Evolutionary conservation across 768 basidiomycete species (phyloP).

Genomic region (Porphyrellus cyaneotinctus): DNA sequence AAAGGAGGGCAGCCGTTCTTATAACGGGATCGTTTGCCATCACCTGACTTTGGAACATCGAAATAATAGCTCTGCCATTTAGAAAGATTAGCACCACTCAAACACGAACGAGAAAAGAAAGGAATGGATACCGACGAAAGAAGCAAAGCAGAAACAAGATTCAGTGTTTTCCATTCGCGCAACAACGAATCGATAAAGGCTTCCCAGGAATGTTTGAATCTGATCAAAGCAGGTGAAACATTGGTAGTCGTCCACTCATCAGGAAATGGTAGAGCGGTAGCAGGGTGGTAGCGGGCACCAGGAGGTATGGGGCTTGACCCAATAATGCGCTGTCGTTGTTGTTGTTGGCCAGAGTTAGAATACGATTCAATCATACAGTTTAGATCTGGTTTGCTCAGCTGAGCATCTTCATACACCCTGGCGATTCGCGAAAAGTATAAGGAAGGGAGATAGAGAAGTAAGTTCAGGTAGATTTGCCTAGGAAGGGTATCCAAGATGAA

Average conservation of each 20-base stretch:
- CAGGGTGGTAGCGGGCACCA: constrained; percentile 20
- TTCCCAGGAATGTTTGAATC: constrained; percentile 70
- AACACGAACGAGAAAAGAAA: neutral
- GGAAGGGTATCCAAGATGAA: constrained; percentile 37
- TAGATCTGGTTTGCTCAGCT: constrained; percentile 72
- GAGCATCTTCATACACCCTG: constrained; percentile 71
- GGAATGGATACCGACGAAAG: constrained; percentile 37
- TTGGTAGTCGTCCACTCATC: constrained; percentile 48
- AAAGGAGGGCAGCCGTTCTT: constrained; percentile 59
- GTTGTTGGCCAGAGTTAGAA: constrained; percentile 13
- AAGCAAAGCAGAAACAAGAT: constrained; percentile 66
- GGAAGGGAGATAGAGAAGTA: constrained; percentile 67
- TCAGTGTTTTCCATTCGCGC: constrained; percentile 73
- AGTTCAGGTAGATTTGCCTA: constrained; percentile 40
- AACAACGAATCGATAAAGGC: constrained; percentile 63
- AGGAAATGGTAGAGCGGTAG: constrained; percentile 40
- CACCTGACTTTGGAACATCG: constrained; percentile 54
- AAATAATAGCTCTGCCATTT: constrained; percentile 54
- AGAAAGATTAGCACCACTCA: neutral
- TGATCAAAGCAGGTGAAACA: constrained; percentile 58
- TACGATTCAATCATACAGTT: constrained; percentile 44
- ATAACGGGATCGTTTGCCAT: constrained; percentile 59
- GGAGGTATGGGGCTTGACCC: constrained; percentile 29
- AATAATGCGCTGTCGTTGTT: constrained; percentile 11
- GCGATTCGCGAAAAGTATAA: constrained; percentile 79